A percentile compares a stretch with the other conserved stretches of the same genome.
Conservation (phyloP, 2,329 filamentous ascomycete species). For the Phaeosphaeria sp. region DNA sequence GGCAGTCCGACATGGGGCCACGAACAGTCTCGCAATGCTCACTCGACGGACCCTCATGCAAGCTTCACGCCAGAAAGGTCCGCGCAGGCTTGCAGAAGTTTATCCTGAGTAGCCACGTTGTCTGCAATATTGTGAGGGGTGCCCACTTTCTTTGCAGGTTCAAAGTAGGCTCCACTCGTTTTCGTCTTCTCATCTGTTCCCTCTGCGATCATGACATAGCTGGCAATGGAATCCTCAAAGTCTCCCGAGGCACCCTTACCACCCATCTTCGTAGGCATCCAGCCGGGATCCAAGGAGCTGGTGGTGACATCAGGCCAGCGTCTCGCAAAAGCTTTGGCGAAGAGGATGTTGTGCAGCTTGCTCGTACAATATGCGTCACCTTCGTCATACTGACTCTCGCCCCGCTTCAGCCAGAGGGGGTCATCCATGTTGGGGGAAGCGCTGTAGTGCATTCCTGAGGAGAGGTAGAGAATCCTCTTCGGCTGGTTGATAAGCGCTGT, state of each 20-base stretch:
- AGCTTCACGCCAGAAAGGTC: slow-evolving; percentile 45
- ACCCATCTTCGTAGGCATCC: slow-evolving; percentile 64
- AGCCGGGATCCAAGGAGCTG: slow-evolving; percentile 60
- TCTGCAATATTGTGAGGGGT: slow-evolving; percentile 35
- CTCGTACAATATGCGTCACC: slow-evolving; percentile 59
- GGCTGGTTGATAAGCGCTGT: slow-evolving; percentile 59
- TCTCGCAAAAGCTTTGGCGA: slow-evolving; percentile 62
- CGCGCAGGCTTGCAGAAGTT: slow-evolving; percentile 50
- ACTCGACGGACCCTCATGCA: slow-evolving; percentile 12
- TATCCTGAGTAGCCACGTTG: slow-evolving; percentile 54
- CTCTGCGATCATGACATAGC: slow-evolving; percentile 58
- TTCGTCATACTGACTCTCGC: slow-evolving; percentile 42
- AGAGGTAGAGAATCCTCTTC: slow-evolving; percentile 60
- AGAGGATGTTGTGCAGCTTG: slow-evolving; percentile 64
- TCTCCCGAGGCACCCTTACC: slow-evolving; percentile 56
- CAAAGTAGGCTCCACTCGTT: slow-evolving; percentile 51
- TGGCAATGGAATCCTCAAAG: slow-evolving; percentile 56
- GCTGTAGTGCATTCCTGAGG: slow-evolving; percentile 58
- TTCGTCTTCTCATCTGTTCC: slow-evolving; percentile 41
- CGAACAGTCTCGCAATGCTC: neutral
- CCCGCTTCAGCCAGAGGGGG: slow-evolving; percentile 48
- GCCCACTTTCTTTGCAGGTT: slow-evolving; percentile 35
- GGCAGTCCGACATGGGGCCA: neutral
- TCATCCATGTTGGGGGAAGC: slow-evolving; percentile 55
- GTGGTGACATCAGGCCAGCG: slow-evolving; percentile 55